phyloP scores from a whole-genome alignment of 1,284 basidiomycete species.

The Pyrrhoderma lamaoense region DNA sequence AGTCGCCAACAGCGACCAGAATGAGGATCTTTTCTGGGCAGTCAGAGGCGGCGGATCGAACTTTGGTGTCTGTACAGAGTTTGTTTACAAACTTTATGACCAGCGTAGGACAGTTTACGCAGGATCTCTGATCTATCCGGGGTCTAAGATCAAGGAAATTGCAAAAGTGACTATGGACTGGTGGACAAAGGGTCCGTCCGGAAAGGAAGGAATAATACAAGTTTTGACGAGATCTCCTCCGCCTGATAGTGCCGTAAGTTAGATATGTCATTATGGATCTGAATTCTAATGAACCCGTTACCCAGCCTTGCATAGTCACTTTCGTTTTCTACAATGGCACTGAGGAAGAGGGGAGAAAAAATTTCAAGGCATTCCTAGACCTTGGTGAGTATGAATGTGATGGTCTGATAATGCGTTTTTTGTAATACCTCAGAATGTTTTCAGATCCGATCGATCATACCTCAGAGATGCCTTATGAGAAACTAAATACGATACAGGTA shows the following conservation, averaged over 20 bases:
- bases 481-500: conserved; percentile 15
- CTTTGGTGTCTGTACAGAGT: conserved; percentile 53
- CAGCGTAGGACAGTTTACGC: conserved; percentile 39
- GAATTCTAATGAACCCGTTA: conserved; percentile 2
- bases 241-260: conserved; percentile 23
- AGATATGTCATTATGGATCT: not conserved
- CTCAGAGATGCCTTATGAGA: conserved; percentile 16
- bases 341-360: conserved; percentile 38
- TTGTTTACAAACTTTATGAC: conserved; percentile 41
- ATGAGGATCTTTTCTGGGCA: conserved; percentile 51
- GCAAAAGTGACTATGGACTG: conserved; percentile 30
- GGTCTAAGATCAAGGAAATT: conserved; percentile 28
- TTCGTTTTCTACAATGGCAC: conserved; percentile 44
- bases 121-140: conserved; percentile 33
- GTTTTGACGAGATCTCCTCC: conserved; percentile 28
- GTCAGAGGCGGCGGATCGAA: conserved; percentile 52
- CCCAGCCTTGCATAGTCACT: conserved; percentile 31
- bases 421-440: not conserved
- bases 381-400: conserved; percentile 15
- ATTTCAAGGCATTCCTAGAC: conserved; percentile 31
- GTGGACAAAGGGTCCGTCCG: conserved; percentile 23
- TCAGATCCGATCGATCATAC: conserved; percentile 13
- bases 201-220: conserved; percentile 34
- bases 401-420: not conserved
- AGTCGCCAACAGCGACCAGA: conserved; percentile 35